Evolutionary conservation across 306 rosid genomes (phyloP).

Genomic region (Cucurbita ficifolia): DNA sequence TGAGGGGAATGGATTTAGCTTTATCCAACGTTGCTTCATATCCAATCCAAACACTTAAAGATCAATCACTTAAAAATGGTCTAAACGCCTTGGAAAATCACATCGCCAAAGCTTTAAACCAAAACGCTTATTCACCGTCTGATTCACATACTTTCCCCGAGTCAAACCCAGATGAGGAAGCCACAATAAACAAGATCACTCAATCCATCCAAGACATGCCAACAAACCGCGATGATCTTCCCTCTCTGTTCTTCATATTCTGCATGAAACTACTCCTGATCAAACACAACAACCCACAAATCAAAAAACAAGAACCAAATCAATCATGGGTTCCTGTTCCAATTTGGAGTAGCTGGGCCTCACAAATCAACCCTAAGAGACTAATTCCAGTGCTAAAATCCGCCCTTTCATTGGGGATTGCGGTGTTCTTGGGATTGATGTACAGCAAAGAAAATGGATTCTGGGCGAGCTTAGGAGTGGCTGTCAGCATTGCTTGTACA

Average conservation of each 20-base stretch:
- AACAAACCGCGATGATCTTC: slow-evolving; percentile 17
- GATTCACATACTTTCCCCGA: slow-evolving; percentile 36
- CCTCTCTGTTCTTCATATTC: slow-evolving; percentile 46
- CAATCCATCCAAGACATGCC: slow-evolving; percentile 34
- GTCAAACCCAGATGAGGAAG: slow-evolving; percentile 13
- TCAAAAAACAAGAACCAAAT: not conserved
- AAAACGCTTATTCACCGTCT: slow-evolving; percentile 4
- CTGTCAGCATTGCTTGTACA: slow-evolving; percentile 23
- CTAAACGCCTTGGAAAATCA: slow-evolving; percentile 26
- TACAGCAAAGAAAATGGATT: slow-evolving; percentile 46
- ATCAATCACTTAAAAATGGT: slow-evolving; percentile 19
- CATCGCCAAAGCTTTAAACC: slow-evolving; percentile 12
- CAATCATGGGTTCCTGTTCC: not conserved
- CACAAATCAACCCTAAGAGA: slow-evolving; percentile 1
- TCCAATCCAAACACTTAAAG: slow-evolving; percentile 16
- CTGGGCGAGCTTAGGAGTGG: slow-evolving; percentile 62
- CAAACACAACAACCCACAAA: not conserved
- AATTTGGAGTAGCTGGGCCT: no score
- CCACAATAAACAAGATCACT: slow-evolving; percentile 12
- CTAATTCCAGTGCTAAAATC: slow-evolving; percentile 28
- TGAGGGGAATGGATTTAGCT: slow-evolving; percentile 59
- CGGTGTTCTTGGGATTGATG: slow-evolving; percentile 37
- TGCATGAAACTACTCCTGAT: slow-evolving; percentile 31
- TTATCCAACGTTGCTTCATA: slow-evolving; percentile 24
- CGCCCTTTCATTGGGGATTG: slow-evolving; percentile 41